Conservation (phyloP, 805 yeast species). For the Millerozyma miso region DNA sequence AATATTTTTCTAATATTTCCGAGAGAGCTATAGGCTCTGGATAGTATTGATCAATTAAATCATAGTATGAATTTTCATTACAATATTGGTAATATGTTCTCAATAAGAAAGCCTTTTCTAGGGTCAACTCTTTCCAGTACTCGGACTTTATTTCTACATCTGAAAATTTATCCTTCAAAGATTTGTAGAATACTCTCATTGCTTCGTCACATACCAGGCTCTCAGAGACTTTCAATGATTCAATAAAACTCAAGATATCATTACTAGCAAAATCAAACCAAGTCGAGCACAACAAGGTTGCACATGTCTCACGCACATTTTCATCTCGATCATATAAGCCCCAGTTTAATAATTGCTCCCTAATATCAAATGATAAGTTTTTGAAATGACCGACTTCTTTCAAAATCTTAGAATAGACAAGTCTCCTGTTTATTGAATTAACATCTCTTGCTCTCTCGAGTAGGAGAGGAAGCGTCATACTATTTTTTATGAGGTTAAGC, state of each 20-base stretch:
- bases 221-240: constrained; percentile 64
- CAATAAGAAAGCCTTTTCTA: constrained; percentile 71
- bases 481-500: constrained; percentile 58
- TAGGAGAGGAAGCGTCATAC: constrained; percentile 50
- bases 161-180: constrained; percentile 58
- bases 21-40: constrained; percentile 80
- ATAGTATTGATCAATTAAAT: constrained; percentile 59
- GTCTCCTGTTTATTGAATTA: constrained; percentile 65
- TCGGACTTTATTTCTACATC: constrained; percentile 59
- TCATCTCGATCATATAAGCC: constrained; percentile 86
- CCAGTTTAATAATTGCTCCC: constrained; percentile 73
- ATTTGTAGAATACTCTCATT: constrained; percentile 56
- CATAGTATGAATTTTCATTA: constrained; percentile 45
- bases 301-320: constrained; percentile 66
- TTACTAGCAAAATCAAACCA: constrained; percentile 73
- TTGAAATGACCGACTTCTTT: constrained; percentile 62
- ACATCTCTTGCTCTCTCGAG: constrained; percentile 82
- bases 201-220: constrained; percentile 67
- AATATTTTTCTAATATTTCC: constrained; percentile 50
- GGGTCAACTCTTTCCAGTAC: constrained; percentile 65
- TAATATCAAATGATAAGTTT: constrained; percentile 44
- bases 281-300: constrained; percentile 57
- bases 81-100: constrained; percentile 67
- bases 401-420: constrained; percentile 64
- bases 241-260: constrained; percentile 69